Evolutionary conservation across 495 filamentous ascomycete species (phyloP), one percentile per base, ranked within the genome.

Genomic region (Achaetomiella virescens): DNA sequence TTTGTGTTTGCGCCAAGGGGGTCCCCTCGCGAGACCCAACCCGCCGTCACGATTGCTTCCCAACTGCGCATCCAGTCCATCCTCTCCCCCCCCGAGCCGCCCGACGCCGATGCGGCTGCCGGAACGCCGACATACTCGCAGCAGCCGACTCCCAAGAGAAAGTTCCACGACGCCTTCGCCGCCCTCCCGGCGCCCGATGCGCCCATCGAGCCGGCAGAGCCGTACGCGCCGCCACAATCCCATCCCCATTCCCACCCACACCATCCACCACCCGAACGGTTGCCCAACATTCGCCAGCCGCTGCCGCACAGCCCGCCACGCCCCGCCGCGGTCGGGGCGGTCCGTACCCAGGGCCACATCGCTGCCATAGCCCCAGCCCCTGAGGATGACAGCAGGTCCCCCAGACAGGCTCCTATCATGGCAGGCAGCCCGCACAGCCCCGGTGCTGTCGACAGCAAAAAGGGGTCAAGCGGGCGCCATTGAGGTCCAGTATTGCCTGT

Each of bases 401-500:
- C 57, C 40, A 48, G 35, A 14, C 45, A 33, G 44, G 21, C 58
- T 37, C 50, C 66, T 10, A 62, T 59, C 59, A 69, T 66, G 62
- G 57, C 48, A 22, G 62, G 52, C 49, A 67, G 61, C 58, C 66
- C 66, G 11, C 54, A 45, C 29, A 69, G 66, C 42, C 66, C 66
- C 9, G 60, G 61, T 24, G 49, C 54, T 51, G 50, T 54, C 45
- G 75, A 78, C 57, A 64, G 61, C 62, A 78, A 73, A 62, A 79
- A 75, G 62, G 75, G 35, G 55, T 66, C 40, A 79, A 77, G 64
- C 72, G 74, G 29, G 60, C 70, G 18, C 74, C 75, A n/a, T 86
- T 90, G 82, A 79, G 88, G 51, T 90, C 87, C 46, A 88, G 84
- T 59, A 90, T 92, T 59, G 88, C 88, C 58, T 92, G 88, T 70